A percentile compares a stretch with the other conserved stretches of the same genome.
Conservation (phyloP, 1,139 yeast species). For the Blastobotrys persicus region DNA sequence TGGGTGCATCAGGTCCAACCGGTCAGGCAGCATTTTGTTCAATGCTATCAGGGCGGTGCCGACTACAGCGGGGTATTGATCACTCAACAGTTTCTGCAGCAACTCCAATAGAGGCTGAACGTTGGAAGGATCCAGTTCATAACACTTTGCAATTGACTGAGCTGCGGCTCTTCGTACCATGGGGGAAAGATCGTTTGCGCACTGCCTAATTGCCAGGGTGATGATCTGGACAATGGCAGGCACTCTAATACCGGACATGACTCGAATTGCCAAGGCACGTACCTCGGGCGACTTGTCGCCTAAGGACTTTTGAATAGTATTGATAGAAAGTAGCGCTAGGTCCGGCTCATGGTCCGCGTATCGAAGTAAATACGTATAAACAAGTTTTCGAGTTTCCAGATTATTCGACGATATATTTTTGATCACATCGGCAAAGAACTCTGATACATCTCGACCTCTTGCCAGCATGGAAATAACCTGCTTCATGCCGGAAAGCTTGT, state of each 20-base stretch:
- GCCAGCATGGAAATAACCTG: constrained; percentile 67
- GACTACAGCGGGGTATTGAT: constrained; percentile 63
- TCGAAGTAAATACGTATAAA: constrained; percentile 69
- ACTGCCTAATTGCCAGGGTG: constrained; percentile 66
- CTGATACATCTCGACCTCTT: constrained; percentile 58
- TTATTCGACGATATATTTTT: constrained; percentile 79
- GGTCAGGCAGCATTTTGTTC: constrained; percentile 53
- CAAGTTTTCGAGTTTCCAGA: constrained; percentile 69
- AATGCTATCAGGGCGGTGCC: constrained; percentile 65
- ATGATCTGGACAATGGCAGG: constrained; percentile 80
- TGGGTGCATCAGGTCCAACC: constrained; percentile 68
- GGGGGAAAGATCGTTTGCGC: constrained; percentile 70
- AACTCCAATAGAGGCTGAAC: constrained; percentile 49
- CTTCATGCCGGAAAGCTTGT: constrained; percentile 71
- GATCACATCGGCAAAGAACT: constrained; percentile 82
- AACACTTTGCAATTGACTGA: constrained; percentile 68
- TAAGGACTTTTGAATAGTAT: constrained; percentile 83
- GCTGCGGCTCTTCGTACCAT: constrained; percentile 80
- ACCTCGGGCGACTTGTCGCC: constrained; percentile 65
- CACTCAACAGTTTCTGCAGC: constrained; percentile 57
- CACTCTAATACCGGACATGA: constrained; percentile 76
- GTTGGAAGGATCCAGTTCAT: constrained; percentile 43
- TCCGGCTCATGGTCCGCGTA: constrained; percentile 88
- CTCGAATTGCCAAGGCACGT: constrained; percentile 72
- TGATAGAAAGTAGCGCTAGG: constrained; percentile 80